Conservation (phyloP, 108 stramenopile genomes). For the Cyclotella sp. region DNA sequence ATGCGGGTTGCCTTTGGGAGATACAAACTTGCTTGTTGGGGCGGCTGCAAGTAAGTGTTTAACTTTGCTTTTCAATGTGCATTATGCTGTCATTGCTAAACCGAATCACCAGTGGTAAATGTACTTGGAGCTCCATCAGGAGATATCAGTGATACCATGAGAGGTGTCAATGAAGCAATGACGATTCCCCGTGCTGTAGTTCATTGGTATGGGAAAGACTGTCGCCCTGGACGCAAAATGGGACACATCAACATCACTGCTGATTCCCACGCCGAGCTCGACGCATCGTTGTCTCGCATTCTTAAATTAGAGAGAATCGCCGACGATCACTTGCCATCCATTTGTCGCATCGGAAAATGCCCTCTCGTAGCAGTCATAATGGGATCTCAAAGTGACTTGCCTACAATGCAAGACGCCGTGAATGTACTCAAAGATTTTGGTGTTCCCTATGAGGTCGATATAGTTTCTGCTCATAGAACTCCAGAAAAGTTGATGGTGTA, state of each 20-base stretch:
- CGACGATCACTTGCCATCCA: slow-evolving; percentile 61
- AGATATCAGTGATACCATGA: slow-evolving; percentile 75
- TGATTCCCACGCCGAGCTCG: slow-evolving; percentile 78
- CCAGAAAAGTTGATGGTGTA: slow-evolving; percentile 93
- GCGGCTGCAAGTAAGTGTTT: slow-evolving; percentile 79
- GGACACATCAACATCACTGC: slow-evolving; percentile 97
- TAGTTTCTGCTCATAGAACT: slow-evolving; percentile 98
- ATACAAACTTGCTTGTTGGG: slow-evolving; percentile 81
- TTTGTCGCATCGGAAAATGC: slow-evolving; percentile 45
- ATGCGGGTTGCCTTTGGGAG: slow-evolving; percentile 92
- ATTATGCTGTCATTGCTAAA: neutral
- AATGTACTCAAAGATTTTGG: slow-evolving; percentile 89
- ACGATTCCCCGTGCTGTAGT: slow-evolving; percentile 84
- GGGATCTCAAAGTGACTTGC: slow-evolving; percentile 98
- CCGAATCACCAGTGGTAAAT: slow-evolving; percentile 74
- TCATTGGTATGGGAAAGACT: slow-evolving; percentile 98
- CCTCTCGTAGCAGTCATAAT: slow-evolving; percentile 97
- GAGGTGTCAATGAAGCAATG: slow-evolving; percentile 84
- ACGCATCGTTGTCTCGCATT: slow-evolving; percentile 56
- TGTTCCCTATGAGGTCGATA: slow-evolving; percentile 95
- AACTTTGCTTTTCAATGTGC: slow-evolving; percentile 3
- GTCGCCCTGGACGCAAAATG: slow-evolving; percentile 95
- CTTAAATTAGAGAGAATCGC: slow-evolving; percentile 74
- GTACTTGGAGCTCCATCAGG: slow-evolving; percentile 83
- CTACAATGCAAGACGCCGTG: slow-evolving; percentile 94